A percentile compares a stretch with the other conserved stretches of the same genome.
Conservation (phyloP, 129 eudicot species). For the Chrysanthemum makinoi region DNA sequence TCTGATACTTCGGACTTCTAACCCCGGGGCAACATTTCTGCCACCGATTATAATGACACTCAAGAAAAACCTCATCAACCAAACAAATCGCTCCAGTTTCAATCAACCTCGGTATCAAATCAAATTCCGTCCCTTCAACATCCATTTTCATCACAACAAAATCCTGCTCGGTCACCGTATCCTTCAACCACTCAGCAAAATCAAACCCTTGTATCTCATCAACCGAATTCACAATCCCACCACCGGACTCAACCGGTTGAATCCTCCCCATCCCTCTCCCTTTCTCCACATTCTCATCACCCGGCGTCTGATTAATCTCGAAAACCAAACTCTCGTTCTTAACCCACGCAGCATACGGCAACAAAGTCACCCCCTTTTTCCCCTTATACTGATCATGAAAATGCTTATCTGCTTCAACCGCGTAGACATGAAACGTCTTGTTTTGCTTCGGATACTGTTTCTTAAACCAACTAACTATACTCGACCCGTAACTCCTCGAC, state of each 20-base stretch:
- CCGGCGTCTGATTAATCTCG: conserved; percentile 75
- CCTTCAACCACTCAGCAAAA: conserved; percentile 88
- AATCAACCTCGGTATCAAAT: conserved; percentile 79
- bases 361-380: conserved; percentile 72
- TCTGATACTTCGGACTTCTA: conserved; percentile 76
- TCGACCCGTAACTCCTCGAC: conserved; percentile 88
- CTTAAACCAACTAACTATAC: conserved; percentile 91
- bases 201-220: conserved; percentile 88
- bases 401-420: conserved; percentile 77
- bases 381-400: conserved; percentile 57
- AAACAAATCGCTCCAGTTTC: conserved; percentile 89
- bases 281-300: conserved; percentile 52
- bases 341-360: conserved; percentile 97
- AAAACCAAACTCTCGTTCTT: conserved; percentile 76
- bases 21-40: conserved; percentile 95
- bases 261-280: conserved; percentile 98
- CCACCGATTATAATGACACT: conserved; percentile 97
- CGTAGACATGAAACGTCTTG: conserved; percentile 76
- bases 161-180: conserved; percentile 58
- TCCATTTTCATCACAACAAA: conserved; percentile 99
- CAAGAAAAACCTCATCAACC: conserved; percentile 90
- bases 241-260: conserved; percentile 54
- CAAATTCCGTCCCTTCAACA: conserved; percentile 95
- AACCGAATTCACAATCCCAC: conserved; percentile 48
- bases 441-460: conserved; percentile 94